Evolutionary conservation across 352 stramenopile species (phyloP), one percentile per base, ranked within the genome.

Genomic region (Phytophthora podocarpi): DNA sequence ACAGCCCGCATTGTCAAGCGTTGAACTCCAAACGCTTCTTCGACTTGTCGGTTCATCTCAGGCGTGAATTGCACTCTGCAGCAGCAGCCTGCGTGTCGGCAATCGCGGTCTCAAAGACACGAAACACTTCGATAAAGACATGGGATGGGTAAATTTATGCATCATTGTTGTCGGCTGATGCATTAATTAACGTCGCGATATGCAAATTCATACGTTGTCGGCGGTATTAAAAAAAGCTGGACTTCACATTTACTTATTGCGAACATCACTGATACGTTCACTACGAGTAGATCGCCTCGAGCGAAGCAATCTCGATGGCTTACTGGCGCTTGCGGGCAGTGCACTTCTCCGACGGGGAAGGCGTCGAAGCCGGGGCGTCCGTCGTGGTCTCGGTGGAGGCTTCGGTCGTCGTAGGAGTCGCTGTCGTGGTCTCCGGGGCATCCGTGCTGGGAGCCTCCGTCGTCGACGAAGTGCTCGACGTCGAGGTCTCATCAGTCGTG

Each of bases 271-370:
- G 26, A 20, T 10, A 21, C 37, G 16, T 49, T 21, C 16, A 42
- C 36, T 43, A 60, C 21, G 11, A 3, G 11, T 18, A 48, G 8
- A 31, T 16, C 23, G 13, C 15, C 41, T 24, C 27, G n/a, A 16
- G 3, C 20, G n/a, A n/a, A n/a, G n/a, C n/a, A n/a, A n/a, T n/a
- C n/a, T 7, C 27, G 20, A 27, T 8, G 11, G 9, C 10, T 52
- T 57, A 63, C 42, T 58, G 34, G 5, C 51, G 43, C 35, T 63
- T 64, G 11, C 43, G 51, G 5, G 43, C 43, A 3, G 24, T 64
- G 36, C 59, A 68, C 43, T 64, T 68, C 27, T 52, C 30, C 42
- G 51, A 58, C 7, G 59, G 52, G 12, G 59, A 58, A 23, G 42
- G 59, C n/a, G 51, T 67, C 13, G 51, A 67, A 10, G 24, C 23